Percentiles rank a stretch among this genome's conserved stretches.
Evolutionary conservation across 2,329 filamentous ascomycete species (phyloP).

Genomic region (Cladosporium sp.): DNA sequence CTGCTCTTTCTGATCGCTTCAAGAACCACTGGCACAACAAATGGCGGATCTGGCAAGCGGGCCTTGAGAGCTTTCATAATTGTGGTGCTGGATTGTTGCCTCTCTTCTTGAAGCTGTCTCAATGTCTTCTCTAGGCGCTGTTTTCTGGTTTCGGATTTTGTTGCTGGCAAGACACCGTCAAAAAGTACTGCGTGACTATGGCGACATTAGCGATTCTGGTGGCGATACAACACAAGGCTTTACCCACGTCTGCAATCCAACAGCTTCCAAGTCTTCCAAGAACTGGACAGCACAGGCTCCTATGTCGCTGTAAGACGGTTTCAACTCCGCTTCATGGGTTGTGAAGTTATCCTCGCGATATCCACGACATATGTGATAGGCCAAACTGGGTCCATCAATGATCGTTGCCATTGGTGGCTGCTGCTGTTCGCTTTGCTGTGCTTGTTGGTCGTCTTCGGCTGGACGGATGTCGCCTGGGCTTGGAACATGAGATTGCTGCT

Average conservation of each 20-base stretch:
- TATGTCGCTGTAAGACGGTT: constrained; percentile 53
- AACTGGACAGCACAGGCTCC: constrained; percentile 56
- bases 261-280: constrained; percentile 54
- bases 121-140: constrained; percentile 57
- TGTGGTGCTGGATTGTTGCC: constrained; percentile 35
- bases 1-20: constrained; percentile 55
- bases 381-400: constrained; percentile 75
- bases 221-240: not conserved
- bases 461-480: not conserved
- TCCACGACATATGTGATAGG: constrained; percentile 63
- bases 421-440: not conserved
- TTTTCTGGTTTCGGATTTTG: constrained; percentile 60
- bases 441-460: not conserved
- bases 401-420: constrained; percentile 27
- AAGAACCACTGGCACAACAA: constrained; percentile 72
- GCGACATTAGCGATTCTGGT: not conserved
- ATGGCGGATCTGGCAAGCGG: constrained; percentile 54
- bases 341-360: constrained; percentile 13
- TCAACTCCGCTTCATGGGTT: not conserved
- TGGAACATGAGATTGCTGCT: not conserved
- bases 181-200: constrained; percentile 69
- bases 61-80: constrained; percentile 20
- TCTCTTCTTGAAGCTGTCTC: constrained; percentile 45
- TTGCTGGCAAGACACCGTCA: constrained; percentile 70
- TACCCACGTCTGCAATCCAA: constrained; percentile 59